phyloP scores from a whole-genome alignment of 495 filamentous ascomycete genomes.

The Staphylotrichum tortipilum region DNA sequence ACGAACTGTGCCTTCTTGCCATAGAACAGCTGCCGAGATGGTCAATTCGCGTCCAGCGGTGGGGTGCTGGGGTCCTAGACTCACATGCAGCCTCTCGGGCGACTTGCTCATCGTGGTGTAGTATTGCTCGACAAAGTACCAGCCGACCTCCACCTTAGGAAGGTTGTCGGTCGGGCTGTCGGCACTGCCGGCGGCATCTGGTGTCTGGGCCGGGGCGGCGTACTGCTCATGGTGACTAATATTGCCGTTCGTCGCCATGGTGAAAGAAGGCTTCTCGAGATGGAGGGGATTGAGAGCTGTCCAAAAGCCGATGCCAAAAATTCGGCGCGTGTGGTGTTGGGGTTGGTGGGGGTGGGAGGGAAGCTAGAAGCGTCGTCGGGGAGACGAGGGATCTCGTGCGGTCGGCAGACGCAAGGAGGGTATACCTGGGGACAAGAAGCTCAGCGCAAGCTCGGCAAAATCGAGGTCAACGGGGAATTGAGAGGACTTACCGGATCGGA shows the following conservation, averaged over 20 bases:
- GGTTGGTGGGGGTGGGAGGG: neutral
- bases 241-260: constrained; percentile 44
- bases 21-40: constrained; percentile 55
- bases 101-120: constrained; percentile 93
- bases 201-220: constrained; percentile 17
- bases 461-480: neutral
- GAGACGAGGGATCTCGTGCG: neutral
- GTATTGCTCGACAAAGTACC: constrained; percentile 99
- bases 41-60: neutral
- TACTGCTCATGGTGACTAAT: constrained; percentile 32
- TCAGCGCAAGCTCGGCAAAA: neutral
- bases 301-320: constrained; percentile 10
- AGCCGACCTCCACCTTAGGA: constrained; percentile 84
- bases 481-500: too few relatives aligned
- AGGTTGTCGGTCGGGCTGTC: constrained; percentile 24
- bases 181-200: constrained; percentile 13
- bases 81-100: constrained; percentile 85
- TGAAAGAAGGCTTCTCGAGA: constrained; percentile 17
- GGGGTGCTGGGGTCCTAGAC: constrained; percentile 22
- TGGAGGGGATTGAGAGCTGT: constrained; percentile 3
- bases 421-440: neutral
- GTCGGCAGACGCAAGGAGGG: neutral
- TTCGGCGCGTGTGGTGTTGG: constrained; percentile 9
- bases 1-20: constrained; percentile 74
- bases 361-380: too few relatives aligned